Evolutionary conservation across 2,329 filamentous ascomycete genomes (phyloP).

Genomic region (Drechslerella coelobrocha): DNA sequence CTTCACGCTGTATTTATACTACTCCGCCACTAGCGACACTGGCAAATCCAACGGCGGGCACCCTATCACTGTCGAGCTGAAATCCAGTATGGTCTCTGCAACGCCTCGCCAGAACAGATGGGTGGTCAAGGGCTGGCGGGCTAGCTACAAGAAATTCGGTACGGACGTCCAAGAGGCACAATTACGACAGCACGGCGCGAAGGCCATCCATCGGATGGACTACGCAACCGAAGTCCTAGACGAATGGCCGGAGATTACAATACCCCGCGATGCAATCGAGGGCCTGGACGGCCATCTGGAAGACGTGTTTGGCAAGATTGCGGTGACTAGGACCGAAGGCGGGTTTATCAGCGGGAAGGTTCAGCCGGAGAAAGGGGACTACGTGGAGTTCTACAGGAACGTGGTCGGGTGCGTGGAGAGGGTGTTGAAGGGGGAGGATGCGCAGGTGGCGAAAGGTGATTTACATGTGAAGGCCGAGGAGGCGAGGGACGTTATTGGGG

Average conservation of each 20-base stretch:
- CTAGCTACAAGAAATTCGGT: constrained; percentile 59
- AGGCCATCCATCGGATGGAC: constrained; percentile 7
- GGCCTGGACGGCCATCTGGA: constrained; percentile 20
- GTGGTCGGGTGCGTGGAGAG: constrained; percentile 47
- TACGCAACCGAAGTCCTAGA: constrained; percentile 37
- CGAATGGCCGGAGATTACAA: constrained; percentile 52
- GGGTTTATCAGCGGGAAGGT: constrained; percentile 40
- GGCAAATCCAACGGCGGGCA: constrained; percentile 51
- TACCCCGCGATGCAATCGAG: constrained; percentile 37
- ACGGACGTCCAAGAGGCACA: constrained; percentile 46
- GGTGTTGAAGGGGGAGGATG: constrained; percentile 25
- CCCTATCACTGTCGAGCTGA: constrained; percentile 56
- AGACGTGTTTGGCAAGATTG: constrained; percentile 23
- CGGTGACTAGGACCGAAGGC: neutral
- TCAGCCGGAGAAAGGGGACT: constrained; percentile 52
- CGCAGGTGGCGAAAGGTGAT: constrained; percentile 18
- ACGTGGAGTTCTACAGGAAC: constrained; percentile 53
- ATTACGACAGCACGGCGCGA: constrained; percentile 12
- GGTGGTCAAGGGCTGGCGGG: constrained; percentile 56
- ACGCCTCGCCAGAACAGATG: constrained; percentile 56
- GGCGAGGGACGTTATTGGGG: constrained; percentile 52
- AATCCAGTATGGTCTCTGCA: constrained; percentile 56
- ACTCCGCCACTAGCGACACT: constrained; percentile 50
- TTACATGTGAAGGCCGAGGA: constrained; percentile 52
- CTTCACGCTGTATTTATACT: constrained; percentile 58